phyloP scores from a whole-genome alignment of 73 alveolate genomes.

The Tetrahymena elliotti region DNA sequence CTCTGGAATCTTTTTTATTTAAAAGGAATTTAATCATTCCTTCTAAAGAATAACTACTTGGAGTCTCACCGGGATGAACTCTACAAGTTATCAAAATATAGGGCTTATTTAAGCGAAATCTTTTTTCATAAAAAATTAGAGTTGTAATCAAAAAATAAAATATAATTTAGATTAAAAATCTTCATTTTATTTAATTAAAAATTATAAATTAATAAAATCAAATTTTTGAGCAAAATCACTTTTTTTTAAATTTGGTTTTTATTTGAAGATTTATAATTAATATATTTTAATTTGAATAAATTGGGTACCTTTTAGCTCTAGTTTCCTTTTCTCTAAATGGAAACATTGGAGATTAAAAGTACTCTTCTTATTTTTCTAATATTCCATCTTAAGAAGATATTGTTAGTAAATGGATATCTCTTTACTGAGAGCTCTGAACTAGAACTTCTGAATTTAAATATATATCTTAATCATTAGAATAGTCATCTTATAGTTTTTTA shows the following conservation, averaged over 20 bases:
- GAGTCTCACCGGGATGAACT: slow-evolving; percentile 37
- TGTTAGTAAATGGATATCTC: slow-evolving; percentile 50
- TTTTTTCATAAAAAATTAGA: neutral
- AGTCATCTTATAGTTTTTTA: neutral
- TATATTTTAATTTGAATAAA: neutral
- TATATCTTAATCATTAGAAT: slow-evolving; percentile 4
- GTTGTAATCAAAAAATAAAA: no score
- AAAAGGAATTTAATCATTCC: slow-evolving; percentile 14
- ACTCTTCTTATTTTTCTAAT: slow-evolving; percentile 44
- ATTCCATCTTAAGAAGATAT: slow-evolving; percentile 38
- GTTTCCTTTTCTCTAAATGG: neutral
- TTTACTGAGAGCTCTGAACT: slow-evolving; percentile 36
- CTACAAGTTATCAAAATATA: slow-evolving; percentile 25
- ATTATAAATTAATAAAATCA: no score
- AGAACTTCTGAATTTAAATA: slow-evolving; percentile 51
- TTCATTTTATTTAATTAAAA: no score
- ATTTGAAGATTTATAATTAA: no score
- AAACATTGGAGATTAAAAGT: neutral
- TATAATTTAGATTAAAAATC: no score
- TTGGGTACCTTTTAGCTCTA: slow-evolving; percentile 22
- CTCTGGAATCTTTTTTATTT: slow-evolving; percentile 14
- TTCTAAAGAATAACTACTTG: slow-evolving; percentile 9
- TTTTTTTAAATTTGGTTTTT: no score
- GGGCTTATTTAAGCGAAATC: slow-evolving; percentile 29
- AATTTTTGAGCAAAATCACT: no score